Evolutionary conservation across 345 rosid genomes (phyloP), one percentile per base, ranked within the genome.

Genomic region (Moricandia arvensis): DNA sequence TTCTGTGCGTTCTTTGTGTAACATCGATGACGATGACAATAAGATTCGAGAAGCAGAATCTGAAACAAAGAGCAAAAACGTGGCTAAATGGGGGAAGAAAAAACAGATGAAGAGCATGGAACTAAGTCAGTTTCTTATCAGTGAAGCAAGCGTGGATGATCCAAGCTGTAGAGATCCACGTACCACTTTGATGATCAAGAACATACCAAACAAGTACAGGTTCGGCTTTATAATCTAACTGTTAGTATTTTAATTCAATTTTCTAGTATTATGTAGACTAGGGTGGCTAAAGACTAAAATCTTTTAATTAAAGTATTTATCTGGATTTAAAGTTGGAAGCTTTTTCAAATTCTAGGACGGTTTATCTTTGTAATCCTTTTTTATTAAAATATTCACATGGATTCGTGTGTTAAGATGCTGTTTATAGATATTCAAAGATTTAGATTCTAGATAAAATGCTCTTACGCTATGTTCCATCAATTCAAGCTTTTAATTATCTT

Each of bases 61-160:
- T 0, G 73, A 72, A 69, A 64, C 37, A 24, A 54, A 51, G 31
- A 53, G 63, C 53, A 73, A 55, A 60, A 79, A 30, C 34, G 24
- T 73, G 43, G 53, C 35, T 30, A 85, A 81, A 82, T 82, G 78
- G 7, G 85, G 91, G 87, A 95, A 85, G 82, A 73, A 84, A 7
- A 83, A 76, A 61, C 87, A 86, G 24, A 47, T 63, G 26, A 88
- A 81, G 84, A 89, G 79, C 66, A 57, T 69, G 71, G 97, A 95
- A 69, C 57, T 72, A 66, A 68, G 84, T 68, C 90, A 92, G 41
- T 95, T 92, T 73, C 87, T 89, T n/a, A 87, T 95, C 15, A 87
- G 83, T 58, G 97, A 85, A 66, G 90, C 82, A 53, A 61, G 71
- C 57, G 61, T 73, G 71, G 75, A 55, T 38, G 58, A 79, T 79